These are phyloP conservation scores for Colletotrichum falcatum DNA, from an alignment of 2,329 filamentous ascomycete species.

Conservation along the genomic window DNA sequence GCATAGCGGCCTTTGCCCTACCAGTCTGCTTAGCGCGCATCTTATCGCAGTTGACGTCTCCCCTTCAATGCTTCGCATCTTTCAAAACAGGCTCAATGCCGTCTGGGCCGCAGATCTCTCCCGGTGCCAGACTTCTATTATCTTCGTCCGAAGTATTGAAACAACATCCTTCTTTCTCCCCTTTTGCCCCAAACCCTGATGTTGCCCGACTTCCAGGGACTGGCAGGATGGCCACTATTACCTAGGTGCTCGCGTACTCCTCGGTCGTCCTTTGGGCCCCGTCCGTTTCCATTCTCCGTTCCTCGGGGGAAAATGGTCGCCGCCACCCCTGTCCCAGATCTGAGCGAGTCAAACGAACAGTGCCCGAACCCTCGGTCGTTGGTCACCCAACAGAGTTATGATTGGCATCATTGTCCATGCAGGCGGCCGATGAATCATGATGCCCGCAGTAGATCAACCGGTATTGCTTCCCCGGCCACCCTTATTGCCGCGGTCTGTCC, in stretches of 20 bases:
- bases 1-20: background rate
- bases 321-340: slow-evolving; percentile 30
- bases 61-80: background rate
- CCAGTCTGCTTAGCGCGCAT: background rate
- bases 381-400: slow-evolving; percentile 17
- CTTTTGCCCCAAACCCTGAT: slow-evolving; percentile 12
- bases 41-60: background rate
- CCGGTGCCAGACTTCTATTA: background rate
- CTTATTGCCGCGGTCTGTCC: slow-evolving; percentile 13
- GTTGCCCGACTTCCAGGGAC: slow-evolving; percentile 23
- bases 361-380: slow-evolving; percentile 31
- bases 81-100: slow-evolving; percentile 21
- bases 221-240: background rate
- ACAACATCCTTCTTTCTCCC: slow-evolving; percentile 18
- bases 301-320: background rate
- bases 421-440: background rate
- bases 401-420: slow-evolving; percentile 30
- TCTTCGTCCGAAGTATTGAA: slow-evolving; percentile 38
- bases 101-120: slow-evolving; percentile 2
- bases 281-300: slow-evolving; percentile 10
- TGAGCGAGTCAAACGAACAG: slow-evolving; percentile 13
- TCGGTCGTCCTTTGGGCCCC: slow-evolving; percentile 10
- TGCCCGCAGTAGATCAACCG: slow-evolving; percentile 15
- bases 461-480: slow-evolving; percentile 19
- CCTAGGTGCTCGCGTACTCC: too few relatives aligned